Percentiles rank a stretch among this genome's conserved stretches.
Conservation (phyloP, 2,329 filamentous ascomycete species). For the Pseudonectria buxi region DNA sequence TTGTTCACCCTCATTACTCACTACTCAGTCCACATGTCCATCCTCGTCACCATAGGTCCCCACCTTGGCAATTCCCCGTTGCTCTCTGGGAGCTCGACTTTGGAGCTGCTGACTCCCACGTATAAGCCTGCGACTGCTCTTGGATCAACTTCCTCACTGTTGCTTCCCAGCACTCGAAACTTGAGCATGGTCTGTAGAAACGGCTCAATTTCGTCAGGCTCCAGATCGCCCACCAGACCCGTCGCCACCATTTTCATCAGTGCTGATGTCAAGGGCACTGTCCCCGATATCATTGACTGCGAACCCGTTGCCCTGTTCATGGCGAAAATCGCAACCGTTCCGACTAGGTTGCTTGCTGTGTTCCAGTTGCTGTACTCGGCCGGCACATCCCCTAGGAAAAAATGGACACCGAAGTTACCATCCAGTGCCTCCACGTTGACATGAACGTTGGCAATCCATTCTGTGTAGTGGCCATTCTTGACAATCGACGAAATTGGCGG, state of each 20-base stretch:
- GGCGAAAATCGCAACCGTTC: constrained; percentile 53
- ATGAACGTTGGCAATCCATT: constrained; percentile 64
- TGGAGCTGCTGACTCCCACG: constrained; percentile 25
- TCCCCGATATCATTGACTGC: constrained; percentile 36
- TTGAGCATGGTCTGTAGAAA: constrained; percentile 36
- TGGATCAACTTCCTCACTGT: constrained; percentile 20
- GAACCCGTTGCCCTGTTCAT: constrained; percentile 30
- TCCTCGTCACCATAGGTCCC: constrained; percentile 15
- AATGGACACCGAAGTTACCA: constrained; percentile 54
- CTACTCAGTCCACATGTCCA: constrained; percentile 18
- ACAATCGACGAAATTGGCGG: constrained; percentile 26
- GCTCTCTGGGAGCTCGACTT: constrained; percentile 19
- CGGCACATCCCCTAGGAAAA: constrained; percentile 57
- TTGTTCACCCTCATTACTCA: not conserved
- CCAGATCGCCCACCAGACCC: constrained; percentile 31
- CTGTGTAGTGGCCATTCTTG: constrained; percentile 38
- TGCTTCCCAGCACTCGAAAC: constrained; percentile 23
- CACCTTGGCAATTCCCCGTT: constrained; percentile 23
- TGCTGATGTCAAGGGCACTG: constrained; percentile 45
- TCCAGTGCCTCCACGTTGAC: constrained; percentile 54
- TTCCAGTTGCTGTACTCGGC: constrained; percentile 43
- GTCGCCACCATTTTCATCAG: constrained; percentile 36
- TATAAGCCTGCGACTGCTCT: constrained; percentile 22
- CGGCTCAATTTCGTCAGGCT: constrained; percentile 29
- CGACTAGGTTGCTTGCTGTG: constrained; percentile 48